Base-by-base conservation (phyloP, 805 yeast genomes). In the Metschnikowia arizonensis region DNA sequence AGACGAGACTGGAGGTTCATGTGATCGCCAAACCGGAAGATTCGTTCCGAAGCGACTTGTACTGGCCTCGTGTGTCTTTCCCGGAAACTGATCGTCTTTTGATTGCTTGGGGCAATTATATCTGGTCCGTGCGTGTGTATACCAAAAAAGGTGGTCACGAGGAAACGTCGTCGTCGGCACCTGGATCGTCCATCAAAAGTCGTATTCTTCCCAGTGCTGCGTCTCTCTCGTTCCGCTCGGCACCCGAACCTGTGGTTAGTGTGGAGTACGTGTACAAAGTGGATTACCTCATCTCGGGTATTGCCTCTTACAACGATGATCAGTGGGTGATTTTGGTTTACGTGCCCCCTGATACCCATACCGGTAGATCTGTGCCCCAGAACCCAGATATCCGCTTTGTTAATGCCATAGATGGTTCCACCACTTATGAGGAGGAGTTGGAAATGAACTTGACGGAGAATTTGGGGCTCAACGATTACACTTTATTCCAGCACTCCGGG, bases 401-500 rank as follows among this genome's bases (percentile, higher is more conserved):
- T 15, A 83, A 84, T 59, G 69, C 82, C 1, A 54, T 67, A 1
- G 78, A 82, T 7, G 88, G 91, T 7, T 84, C 79, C 47, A 95
- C 87, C 41, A 73, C 78, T 11, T 81, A 85, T 43, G 88, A 82
- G 18, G 97, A 91, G 61, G 95, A 84, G 58, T 73, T 91, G 2
- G 79, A 83, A 0, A 63, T 88, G 46, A 77, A 76, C 41, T 78
- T 78, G 28, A 34, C 36, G 8, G 73, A 78, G 18, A 68, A 73
- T 11, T 64, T 88, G 34, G 89, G 95, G 0, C 68, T 85, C 14
- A 90, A 91, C 60, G 98, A 93, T 59, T 87, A 85, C 58, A 82
- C 79, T 52, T 62, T 90, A 38, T 79, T 82, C 1, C 77, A 76
- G 40, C 72, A 73, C 58, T 64, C 75, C 28, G 79, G 76, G 2